phyloP scores from a whole-genome alignment of 139 green algal species.

The Picochlorum costavermella region DNA sequence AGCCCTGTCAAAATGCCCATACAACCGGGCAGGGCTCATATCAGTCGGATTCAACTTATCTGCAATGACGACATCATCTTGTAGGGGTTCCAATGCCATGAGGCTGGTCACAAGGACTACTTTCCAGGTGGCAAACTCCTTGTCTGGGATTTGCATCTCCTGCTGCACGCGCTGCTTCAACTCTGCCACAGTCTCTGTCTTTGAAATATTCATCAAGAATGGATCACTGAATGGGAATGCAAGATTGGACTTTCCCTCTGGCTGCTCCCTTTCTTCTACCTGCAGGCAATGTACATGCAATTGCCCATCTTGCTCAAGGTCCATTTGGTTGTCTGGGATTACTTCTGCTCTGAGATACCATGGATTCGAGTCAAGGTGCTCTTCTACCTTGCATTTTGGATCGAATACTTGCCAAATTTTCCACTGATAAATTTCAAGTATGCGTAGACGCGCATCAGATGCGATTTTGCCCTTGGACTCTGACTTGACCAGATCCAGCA shows the following conservation, averaged over 20 bases:
- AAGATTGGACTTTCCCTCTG: constrained; percentile 3
- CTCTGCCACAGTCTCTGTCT: constrained; percentile 65
- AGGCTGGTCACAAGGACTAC: constrained; percentile 45
- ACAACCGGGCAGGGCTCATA: constrained; percentile 6
- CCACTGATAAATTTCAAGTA: constrained; percentile 71
- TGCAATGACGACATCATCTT: constrained; percentile 52
- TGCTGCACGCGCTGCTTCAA: constrained; percentile 44
- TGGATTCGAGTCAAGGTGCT: constrained; percentile 38
- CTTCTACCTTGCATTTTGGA: constrained; percentile 31
- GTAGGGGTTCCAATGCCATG: constrained; percentile 43
- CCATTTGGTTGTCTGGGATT: constrained; percentile 59
- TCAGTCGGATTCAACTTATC: constrained; percentile 6
- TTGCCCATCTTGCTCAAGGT: constrained; percentile 4
- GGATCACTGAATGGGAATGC: constrained; percentile 75
- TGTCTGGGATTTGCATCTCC: constrained; percentile 61
- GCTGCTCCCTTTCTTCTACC: constrained; percentile 12
- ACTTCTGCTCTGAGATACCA: constrained; percentile 62
- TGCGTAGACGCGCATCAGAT: constrained; percentile 42
- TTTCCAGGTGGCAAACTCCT: constrained; percentile 80
- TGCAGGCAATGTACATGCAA: constrained; percentile 29
- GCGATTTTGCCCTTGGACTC: constrained; percentile 24
- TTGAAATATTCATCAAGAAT: constrained; percentile 65
- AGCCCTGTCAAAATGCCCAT: constrained; percentile 23
- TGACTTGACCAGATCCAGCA: constrained; percentile 55
- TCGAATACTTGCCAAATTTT: constrained; percentile 38